phyloP scores from a whole-genome alignment of 306 rosid genomes.

The Canavalia ensiformis region DNA sequence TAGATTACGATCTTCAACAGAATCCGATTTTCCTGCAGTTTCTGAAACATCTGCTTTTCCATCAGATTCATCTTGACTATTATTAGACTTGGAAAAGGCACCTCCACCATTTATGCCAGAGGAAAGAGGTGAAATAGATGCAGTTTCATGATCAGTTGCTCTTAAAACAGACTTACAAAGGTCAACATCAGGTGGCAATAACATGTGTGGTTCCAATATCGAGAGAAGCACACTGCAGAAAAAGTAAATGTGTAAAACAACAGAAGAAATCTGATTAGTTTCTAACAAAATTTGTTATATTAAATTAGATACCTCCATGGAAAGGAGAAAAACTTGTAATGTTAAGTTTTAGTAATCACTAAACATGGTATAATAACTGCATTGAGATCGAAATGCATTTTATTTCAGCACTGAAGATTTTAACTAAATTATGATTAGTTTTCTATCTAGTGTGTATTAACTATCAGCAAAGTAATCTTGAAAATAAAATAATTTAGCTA shows the following conservation, averaged over 20 bases:
- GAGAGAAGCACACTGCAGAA: constrained; percentile 86
- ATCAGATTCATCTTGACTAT: constrained; percentile 69
- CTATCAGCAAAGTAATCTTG: background rate
- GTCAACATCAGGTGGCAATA: constrained; percentile 88
- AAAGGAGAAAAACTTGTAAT: constrained; percentile 27
- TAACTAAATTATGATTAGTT: constrained; percentile 18
- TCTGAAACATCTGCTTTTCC: constrained; percentile 71
- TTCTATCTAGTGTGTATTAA: background rate
- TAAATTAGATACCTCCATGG: constrained; percentile 23
- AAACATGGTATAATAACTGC: constrained; percentile 21
- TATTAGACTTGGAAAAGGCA: constrained; percentile 60
- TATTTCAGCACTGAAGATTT: constrained; percentile 31
- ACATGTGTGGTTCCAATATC: constrained; percentile 90
- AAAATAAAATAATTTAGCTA: constrained; percentile 12
- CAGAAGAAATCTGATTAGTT: constrained; percentile 26
- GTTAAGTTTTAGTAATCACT: constrained; percentile 27
- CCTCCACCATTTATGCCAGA: constrained; percentile 58
- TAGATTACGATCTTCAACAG: constrained; percentile 69
- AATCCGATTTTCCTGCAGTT: constrained; percentile 63
- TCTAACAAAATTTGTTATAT: constrained; percentile 27
- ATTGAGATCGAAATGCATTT: constrained; percentile 3
- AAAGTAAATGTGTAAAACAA: constrained; percentile 39
- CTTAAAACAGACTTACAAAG: constrained; percentile 63
- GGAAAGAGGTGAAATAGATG: constrained; percentile 56
- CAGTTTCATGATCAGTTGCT: constrained; percentile 62